A percentile compares a stretch with the other conserved stretches of the same genome.
Evolutionary conservation across 2,329 filamentous ascomycete species (phyloP).

Genomic region (Cladosporium sp.): DNA sequence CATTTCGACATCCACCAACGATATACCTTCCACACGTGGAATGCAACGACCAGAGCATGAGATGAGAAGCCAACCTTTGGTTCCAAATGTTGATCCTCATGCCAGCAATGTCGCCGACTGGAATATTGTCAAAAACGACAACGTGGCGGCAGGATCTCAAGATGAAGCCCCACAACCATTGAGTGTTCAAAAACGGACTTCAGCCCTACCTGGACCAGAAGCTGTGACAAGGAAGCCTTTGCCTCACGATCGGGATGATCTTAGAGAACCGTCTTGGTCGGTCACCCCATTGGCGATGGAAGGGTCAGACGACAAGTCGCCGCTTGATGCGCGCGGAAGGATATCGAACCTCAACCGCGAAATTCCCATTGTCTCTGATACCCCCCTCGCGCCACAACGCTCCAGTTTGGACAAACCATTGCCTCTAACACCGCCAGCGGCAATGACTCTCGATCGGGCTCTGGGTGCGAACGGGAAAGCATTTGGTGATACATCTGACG

Average conservation of each 20-base stretch:
- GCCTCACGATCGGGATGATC: not conserved
- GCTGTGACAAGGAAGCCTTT: not conserved
- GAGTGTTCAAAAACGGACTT: slow-evolving; percentile 1
- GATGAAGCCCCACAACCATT: not conserved
- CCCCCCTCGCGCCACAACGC: not conserved
- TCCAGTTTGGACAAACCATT: slow-evolving; percentile 24
- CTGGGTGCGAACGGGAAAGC: not conserved
- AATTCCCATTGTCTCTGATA: not conserved
- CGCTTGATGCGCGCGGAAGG: not conserved
- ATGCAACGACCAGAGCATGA: not conserved
- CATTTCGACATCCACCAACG: slow-evolving; percentile 25
- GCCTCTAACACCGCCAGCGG: slow-evolving; percentile 15
- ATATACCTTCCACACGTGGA: not conserved
- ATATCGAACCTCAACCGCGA: not conserved
- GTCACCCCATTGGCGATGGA: slow-evolving; percentile 1
- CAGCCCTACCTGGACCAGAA: not conserved
- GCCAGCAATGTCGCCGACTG: slow-evolving; percentile 8
- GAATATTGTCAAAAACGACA: slow-evolving; percentile 5
- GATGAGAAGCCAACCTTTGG: slow-evolving; percentile 2
- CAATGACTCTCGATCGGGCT: not conserved
- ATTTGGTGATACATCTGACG: not conserved
- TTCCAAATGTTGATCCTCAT: slow-evolving; percentile 6
- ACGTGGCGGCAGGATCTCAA: not conserved
- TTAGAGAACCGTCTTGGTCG: slow-evolving; percentile 2
- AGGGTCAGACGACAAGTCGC: not conserved